Evolutionary conservation across 2,329 filamentous ascomycete genomes (phyloP).

Genomic region (Phymatotrichopsis omnivora): DNA sequence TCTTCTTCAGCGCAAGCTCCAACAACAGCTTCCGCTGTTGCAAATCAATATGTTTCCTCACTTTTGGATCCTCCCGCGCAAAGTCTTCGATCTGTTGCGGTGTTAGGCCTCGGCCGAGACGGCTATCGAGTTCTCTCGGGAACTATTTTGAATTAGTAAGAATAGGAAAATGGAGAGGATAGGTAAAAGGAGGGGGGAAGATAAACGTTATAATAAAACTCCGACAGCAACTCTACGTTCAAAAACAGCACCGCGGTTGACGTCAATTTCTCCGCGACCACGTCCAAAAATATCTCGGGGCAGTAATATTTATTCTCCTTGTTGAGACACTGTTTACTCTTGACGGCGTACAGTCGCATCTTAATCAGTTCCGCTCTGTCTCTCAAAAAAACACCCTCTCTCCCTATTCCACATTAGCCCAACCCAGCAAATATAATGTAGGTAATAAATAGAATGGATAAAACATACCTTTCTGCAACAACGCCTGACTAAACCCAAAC

Average conservation of each 20-base stretch:
- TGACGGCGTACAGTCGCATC: conserved; percentile 78
- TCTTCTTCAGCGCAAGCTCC: conserved; percentile 88
- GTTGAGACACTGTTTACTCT: conserved; percentile 76
- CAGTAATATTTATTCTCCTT: conserved; percentile 92
- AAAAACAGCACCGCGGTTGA: conserved; percentile 93
- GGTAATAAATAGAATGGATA: too few species aligned
- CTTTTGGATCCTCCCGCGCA: conserved; percentile 84
- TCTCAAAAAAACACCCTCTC: conserved; percentile 86
- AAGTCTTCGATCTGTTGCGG: conserved; percentile 78
- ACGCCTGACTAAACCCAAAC: conserved; percentile 70
- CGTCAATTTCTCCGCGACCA: conserved; percentile 87
- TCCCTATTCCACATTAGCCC: conserved; percentile 46
- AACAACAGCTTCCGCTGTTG: conserved; percentile 86
- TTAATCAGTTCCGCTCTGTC: conserved; percentile 84
- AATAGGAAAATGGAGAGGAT: neutral
- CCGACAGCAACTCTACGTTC: conserved; percentile 89
- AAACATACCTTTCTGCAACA: conserved; percentile 66
- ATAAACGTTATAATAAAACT: conserved; percentile 77
- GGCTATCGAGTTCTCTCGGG: conserved; percentile 77
- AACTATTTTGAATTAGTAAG: conserved; percentile 42
- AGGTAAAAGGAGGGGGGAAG: conserved; percentile 16
- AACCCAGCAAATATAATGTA: neutral
- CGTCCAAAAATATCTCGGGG: conserved; percentile 94
- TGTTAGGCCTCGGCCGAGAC: conserved; percentile 70
- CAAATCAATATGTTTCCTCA: conserved; percentile 79